Evolutionary conservation across 352 stramenopile genomes (phyloP).

Genomic region (Globisporangium takayamanum): DNA sequence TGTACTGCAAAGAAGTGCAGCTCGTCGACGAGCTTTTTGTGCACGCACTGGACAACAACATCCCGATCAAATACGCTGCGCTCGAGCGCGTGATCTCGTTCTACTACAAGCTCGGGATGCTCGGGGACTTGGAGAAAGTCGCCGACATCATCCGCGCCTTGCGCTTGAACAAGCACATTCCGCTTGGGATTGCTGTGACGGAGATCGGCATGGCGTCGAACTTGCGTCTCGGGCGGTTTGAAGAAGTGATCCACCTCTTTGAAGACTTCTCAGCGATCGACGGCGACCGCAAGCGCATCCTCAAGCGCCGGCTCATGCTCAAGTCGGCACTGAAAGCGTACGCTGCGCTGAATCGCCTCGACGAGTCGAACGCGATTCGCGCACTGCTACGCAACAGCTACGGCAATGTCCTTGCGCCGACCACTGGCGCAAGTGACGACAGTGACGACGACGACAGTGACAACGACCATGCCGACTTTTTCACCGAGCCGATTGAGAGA

Average conservation of each 20-base stretch:
- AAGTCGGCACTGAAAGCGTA: conserved; percentile 51
- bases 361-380: conserved; percentile 62
- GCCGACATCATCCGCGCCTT: conserved; percentile 57
- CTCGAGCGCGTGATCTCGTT: conserved; percentile 65
- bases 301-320: conserved; percentile 55
- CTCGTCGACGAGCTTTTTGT: conserved; percentile 58
- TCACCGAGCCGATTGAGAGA: conserved; percentile 19
- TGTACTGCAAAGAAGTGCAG: conserved; percentile 37
- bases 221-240: conserved; percentile 38
- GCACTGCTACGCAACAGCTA: conserved; percentile 37
- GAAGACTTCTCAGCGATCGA: conserved; percentile 66
- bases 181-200: conserved; percentile 58
- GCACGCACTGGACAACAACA: conserved; percentile 50
- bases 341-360: conserved; percentile 32
- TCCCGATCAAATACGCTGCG: conserved; percentile 72
- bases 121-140: conserved; percentile 51
- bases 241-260: conserved; percentile 64
- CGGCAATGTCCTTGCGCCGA: conserved; percentile 15
- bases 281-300: conserved; percentile 49
- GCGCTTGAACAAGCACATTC: conserved; percentile 70
- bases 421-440: conserved; percentile 5
- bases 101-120: conserved; percentile 60
- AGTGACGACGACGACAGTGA: conserved; percentile 16
- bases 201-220: conserved; percentile 76
- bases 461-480: conserved; percentile 16